These are phyloP conservation scores for Ceratobasidium papillatum DNA, from an alignment of 1,284 basidiomycete species.

Conservation along the genomic window DNA sequence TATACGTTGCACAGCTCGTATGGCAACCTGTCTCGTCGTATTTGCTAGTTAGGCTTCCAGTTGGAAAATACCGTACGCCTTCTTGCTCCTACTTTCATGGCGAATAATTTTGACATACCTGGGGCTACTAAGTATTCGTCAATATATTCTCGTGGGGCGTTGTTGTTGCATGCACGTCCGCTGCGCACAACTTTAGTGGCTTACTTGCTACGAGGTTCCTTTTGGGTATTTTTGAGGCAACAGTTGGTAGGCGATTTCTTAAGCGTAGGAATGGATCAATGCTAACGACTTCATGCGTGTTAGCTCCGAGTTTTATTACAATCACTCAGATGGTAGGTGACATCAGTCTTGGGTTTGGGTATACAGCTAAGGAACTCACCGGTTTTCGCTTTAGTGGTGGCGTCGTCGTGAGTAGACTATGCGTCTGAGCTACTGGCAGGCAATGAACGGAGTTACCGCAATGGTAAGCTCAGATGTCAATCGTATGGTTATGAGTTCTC, in stretches of 20 bases:
- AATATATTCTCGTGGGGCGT: constrained; percentile 58
- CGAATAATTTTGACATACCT: not conserved
- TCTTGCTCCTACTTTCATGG: not conserved
- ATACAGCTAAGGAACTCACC: not conserved
- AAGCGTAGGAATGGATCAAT: too few relatives aligned
- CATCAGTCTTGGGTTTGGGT: not conserved
- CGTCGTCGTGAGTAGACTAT: constrained; percentile 58
- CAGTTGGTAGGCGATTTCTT: constrained; percentile 52
- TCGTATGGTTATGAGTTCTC: too few relatives aligned
- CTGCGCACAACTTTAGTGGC: constrained; percentile 55
- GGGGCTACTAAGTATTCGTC: constrained; percentile 51
- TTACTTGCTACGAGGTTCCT: constrained; percentile 56
- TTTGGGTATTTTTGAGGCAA: constrained; percentile 58
- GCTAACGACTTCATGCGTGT: not conserved
- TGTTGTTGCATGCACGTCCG: constrained; percentile 53
- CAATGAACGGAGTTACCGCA: constrained; percentile 55
- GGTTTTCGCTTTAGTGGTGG: constrained; percentile 55
- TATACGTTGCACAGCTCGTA: constrained; percentile 59
- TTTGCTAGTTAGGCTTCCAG: constrained; percentile 56
- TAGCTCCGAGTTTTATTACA: constrained; percentile 55
- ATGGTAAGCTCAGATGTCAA: constrained; percentile 44
- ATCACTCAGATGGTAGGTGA: constrained; percentile 56
- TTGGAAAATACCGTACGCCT: constrained; percentile 55
- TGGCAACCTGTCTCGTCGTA: constrained; percentile 59
- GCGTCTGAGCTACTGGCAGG: constrained; percentile 57